These are phyloP conservation scores for Pseudopithomyces maydicus DNA, from an alignment of 2,329 filamentous ascomycete species.

Conservation along the genomic window DNA sequence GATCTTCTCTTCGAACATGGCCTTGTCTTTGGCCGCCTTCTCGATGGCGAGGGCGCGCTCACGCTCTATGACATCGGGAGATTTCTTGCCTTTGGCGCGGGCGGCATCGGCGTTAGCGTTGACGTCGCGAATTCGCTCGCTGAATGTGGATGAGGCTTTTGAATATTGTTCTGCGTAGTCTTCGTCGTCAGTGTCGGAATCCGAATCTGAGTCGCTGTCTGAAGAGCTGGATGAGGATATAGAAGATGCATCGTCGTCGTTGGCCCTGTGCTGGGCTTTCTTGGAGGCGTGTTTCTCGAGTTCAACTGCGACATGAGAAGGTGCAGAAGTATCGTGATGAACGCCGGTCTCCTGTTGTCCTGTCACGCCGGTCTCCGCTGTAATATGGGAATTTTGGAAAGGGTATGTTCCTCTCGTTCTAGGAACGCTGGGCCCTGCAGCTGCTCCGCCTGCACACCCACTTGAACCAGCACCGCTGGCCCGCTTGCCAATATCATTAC, in stretches of 20 bases:
- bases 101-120: conserved; percentile 22
- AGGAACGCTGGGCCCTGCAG: not conserved
- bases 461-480: not conserved
- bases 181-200: conserved; percentile 16
- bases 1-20: conserved; percentile 21
- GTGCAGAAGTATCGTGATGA: conserved; percentile 11
- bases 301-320: not conserved
- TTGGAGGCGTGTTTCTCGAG: conserved; percentile 6
- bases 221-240: conserved; percentile 28
- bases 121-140: conserved; percentile 27
- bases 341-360: conserved; percentile 28
- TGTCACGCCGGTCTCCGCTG: not conserved
- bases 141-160: conserved; percentile 15
- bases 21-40: conserved; percentile 25
- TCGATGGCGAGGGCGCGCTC: conserved; percentile 33
- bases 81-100: conserved; percentile 30
- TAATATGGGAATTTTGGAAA: not conserved
- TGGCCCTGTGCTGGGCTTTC: conserved; percentile 15
- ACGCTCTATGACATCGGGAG: conserved; percentile 19
- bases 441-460: not conserved
- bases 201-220: conserved; percentile 14
- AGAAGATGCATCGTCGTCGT: conserved; percentile 25
- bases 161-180: conserved; percentile 6
- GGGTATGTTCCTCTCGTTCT: not conserved
- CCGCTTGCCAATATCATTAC: conserved; percentile 14